Conservation (phyloP, 495 filamentous ascomycete species). For the Daldinia bambusicola region DNA sequence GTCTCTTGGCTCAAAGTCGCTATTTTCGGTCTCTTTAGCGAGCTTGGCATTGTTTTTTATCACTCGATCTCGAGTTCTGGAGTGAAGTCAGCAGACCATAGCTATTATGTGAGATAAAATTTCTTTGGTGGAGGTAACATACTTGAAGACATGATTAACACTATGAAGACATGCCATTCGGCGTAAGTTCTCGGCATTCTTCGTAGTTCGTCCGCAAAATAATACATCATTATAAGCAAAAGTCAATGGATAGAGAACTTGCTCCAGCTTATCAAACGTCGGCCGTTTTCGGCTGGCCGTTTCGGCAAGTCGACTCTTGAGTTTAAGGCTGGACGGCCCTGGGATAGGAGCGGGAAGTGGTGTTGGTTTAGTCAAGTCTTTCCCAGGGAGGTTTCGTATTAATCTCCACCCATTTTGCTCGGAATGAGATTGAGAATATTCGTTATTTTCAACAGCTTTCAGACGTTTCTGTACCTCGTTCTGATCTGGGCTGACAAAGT, state of each 20-base stretch:
- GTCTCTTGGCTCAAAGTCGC: conserved; percentile 82
- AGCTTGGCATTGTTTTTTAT: conserved; percentile 90
- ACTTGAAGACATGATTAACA: conserved; percentile 91
- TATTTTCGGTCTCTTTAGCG: conserved; percentile 62
- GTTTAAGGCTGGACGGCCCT: conserved; percentile 61
- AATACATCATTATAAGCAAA: conserved; percentile 86
- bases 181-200: conserved; percentile 72
- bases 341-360: conserved; percentile 45
- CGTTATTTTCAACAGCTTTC: conserved; percentile 63
- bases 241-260: conserved; percentile 64
- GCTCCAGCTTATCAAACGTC: conserved; percentile 62
- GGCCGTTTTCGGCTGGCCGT: conserved; percentile 47
- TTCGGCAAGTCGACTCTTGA: conserved; percentile 66
- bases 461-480: conserved; percentile 61
- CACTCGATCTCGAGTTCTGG: conserved; percentile 83
- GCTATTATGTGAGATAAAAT: background rate
- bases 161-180: conserved; percentile 82
- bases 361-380: conserved; percentile 32
- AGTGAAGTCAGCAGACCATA: conserved; percentile 25
- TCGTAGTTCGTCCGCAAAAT: conserved; percentile 73
- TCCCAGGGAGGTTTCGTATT: conserved; percentile 51
- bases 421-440: conserved; percentile 67
- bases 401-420: conserved; percentile 55
- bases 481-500: conserved; percentile 75
- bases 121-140: conserved; percentile 6